Base-by-base conservation (phyloP, 345 rosid genomes). In the Psidium guajava region DNA sequence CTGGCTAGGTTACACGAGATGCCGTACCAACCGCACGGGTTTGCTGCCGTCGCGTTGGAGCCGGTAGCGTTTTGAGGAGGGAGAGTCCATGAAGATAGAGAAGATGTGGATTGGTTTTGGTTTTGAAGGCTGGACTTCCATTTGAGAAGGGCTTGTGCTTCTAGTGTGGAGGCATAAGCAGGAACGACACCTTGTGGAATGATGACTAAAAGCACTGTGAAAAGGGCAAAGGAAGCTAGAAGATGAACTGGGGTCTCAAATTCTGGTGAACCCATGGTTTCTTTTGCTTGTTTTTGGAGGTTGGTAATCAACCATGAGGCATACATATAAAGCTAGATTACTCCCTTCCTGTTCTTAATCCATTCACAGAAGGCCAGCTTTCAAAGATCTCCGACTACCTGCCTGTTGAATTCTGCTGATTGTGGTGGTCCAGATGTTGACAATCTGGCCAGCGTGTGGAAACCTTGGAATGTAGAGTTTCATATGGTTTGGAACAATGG, bases 1-100 rank as follows among this genome's bases (percentile, higher is more conserved):
- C 12, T 80, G 2, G 82, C 86, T 85, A 82, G 88, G 16, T 40
- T 89, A 42, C 86, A 50, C 1, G 83, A 87, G 54, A 91, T 55
- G 47, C 90, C 89, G 0, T 90, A 0, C 83, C 83, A 81, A 27
- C 4, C 1, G 42, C 57, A 81, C 0, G 83, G 83, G 57, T 40
- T 81, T 1, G 8, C 36, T 6, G 55, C 42, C 32, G 57, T 54
- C 20, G 42, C 42, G 20, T 61, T 61, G 74, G 40, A n/a, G 55
- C 83, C 1, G 1, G 1, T 51, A 51, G 18, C 55, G 27, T 81
- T 49, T 82, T 54, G 83, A 52, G 83, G 57, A 82, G 83, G 57
- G 42, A 64, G 44, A 64, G 22, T 64, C 44, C 44, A 64, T 28
- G 75, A 1, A 28, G 12, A 64, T 28, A 64, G 75, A 64, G 44